Evolutionary conservation across 2,329 filamentous ascomycete species (phyloP).

Genomic region (Hymenoscyphus occultus): DNA sequence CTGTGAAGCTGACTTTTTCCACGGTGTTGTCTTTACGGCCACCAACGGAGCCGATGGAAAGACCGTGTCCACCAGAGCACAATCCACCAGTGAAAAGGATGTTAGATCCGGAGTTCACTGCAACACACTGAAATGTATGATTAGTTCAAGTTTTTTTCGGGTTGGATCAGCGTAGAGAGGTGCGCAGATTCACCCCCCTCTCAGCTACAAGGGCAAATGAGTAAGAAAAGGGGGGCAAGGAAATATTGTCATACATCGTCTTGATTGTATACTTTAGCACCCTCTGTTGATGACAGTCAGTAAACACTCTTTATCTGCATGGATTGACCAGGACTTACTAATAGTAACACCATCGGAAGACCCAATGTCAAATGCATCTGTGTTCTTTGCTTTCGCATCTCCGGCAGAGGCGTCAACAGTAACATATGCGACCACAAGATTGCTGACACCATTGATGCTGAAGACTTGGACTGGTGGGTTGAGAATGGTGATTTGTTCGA

Average conservation of each 20-base stretch:
- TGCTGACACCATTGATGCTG: slow-evolving; percentile 40
- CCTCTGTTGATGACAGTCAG: neutral
- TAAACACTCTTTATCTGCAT: neutral
- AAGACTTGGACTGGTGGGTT: slow-evolving; percentile 50
- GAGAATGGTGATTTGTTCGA: slow-evolving; percentile 47
- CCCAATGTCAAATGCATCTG: slow-evolving; percentile 52
- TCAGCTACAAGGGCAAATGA: neutral
- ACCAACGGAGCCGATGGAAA: slow-evolving; percentile 59
- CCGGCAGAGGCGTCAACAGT: slow-evolving; percentile 56
- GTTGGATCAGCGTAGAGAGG: neutral
- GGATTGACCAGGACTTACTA: slow-evolving; percentile 28
- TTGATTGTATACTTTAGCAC: slow-evolving; percentile 53
- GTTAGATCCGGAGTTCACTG: slow-evolving; percentile 50
- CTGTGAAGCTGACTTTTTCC: slow-evolving; percentile 48
- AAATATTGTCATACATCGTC: slow-evolving; percentile 24
- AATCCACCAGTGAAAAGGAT: slow-evolving; percentile 26
- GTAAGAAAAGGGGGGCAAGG: neutral
- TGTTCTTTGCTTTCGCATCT: slow-evolving; percentile 46
- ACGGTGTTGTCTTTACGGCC: slow-evolving; percentile 53
- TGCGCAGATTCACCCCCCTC: no score
- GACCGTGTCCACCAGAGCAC: slow-evolving; percentile 39
- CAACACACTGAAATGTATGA: slow-evolving; percentile 42
- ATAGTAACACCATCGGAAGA: slow-evolving; percentile 46
- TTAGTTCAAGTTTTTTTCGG: neutral
- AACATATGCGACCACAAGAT: slow-evolving; percentile 47